A percentile compares a stretch with the other conserved stretches of the same genome.
Evolutionary conservation across 2,329 filamentous ascomycete genomes (phyloP).

Genomic region (Trichoderma gracile): DNA sequence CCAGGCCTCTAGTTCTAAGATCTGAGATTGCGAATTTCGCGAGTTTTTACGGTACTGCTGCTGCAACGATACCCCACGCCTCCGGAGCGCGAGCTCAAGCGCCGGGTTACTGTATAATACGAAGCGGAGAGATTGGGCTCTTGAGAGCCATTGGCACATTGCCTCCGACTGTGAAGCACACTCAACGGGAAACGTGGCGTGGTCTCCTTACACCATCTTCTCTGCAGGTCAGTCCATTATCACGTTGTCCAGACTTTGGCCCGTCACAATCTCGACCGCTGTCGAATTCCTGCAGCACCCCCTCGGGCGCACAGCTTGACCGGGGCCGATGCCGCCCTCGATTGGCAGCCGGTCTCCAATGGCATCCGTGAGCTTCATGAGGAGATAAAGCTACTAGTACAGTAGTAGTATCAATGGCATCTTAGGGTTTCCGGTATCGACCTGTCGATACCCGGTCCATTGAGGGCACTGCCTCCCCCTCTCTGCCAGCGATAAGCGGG

Average conservation of each 20-base stretch:
- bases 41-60: too few species aligned
- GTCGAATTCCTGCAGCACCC: background rate
- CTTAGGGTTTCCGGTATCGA: background rate
- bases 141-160: background rate
- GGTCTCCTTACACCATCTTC: constrained; percentile 1
- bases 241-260: constrained; percentile 13
- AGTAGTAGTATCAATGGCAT: too few species aligned
- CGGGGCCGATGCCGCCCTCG: background rate
- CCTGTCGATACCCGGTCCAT: background rate
- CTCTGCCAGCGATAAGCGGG: background rate
- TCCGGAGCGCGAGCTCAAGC: constrained; percentile 1
- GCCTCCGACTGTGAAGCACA: background rate
- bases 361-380: background rate
- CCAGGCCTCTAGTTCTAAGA: too few species aligned
- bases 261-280: background rate
- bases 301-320: background rate
- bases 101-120: background rate
- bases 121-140: background rate
- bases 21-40: too few species aligned
- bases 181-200: constrained; percentile 1
- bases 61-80: constrained; percentile 12
- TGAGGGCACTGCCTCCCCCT: background rate
- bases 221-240: constrained; percentile 11
- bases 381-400: background rate
- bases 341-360: background rate